Evolutionary conservation across 805 yeast species (phyloP).

Genomic region (Priceomyces carsonii): DNA sequence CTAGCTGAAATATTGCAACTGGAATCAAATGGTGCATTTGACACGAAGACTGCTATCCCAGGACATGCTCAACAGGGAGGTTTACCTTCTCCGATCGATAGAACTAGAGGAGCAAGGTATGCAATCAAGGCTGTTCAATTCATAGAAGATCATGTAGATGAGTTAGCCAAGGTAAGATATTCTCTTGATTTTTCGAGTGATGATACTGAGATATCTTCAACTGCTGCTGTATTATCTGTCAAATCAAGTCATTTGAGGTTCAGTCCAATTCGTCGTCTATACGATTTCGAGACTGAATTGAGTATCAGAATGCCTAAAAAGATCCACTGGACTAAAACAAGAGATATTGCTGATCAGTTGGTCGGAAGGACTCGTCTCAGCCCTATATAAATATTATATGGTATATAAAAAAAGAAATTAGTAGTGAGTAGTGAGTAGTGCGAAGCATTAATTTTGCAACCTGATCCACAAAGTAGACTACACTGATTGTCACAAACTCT

Average conservation of each 20-base stretch:
- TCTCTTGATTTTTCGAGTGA: conserved; percentile 34
- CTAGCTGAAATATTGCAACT: conserved; percentile 82
- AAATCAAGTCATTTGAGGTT: conserved; percentile 74
- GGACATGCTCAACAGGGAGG: conserved; percentile 99
- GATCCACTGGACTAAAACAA: conserved; percentile 76
- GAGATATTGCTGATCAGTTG: conserved; percentile 80
- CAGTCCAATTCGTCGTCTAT: conserved; percentile 71
- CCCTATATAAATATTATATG: background rate
- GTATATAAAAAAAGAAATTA: background rate
- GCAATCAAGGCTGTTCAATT: conserved; percentile 89
- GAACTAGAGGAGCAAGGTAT: conserved; percentile 84
- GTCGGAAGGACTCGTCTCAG: conserved; percentile 58
- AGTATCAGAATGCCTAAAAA: conserved; percentile 82
- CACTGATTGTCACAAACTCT: background rate
- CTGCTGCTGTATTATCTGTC: conserved; percentile 85
- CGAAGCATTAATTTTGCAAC: conserved; percentile 5
- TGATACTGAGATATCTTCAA: conserved; percentile 33
- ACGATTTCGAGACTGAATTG: conserved; percentile 84
- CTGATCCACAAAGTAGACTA: conserved; percentile 2
- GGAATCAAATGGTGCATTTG: conserved; percentile 76
- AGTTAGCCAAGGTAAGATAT: conserved; percentile 22
- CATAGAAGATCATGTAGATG: conserved; percentile 56
- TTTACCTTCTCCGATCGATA: conserved; percentile 90
- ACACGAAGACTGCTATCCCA: conserved; percentile 92
- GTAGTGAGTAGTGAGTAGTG: conserved; percentile 2